Percentiles rank a stretch among this genome's conserved stretches.
These are phyloP conservation scores for Solanum hybrid DNA, from an alignment of 305 asterid species.

Conservation along the genomic window DNA sequence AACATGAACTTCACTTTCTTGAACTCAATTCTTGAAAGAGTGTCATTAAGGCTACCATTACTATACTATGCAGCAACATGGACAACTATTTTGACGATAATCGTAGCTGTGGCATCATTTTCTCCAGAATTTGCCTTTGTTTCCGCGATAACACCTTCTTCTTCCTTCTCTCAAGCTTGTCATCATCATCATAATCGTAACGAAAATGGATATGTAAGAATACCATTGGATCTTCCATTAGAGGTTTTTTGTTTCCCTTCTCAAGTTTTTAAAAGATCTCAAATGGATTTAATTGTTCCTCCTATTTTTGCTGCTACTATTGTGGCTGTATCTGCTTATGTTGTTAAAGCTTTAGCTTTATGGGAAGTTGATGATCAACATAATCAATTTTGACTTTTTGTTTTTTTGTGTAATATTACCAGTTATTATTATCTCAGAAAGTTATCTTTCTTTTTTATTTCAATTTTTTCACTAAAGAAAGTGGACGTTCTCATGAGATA, in stretches of 20 bases:
- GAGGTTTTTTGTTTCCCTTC: conserved; percentile 41
- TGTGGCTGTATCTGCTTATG: conserved; percentile 42
- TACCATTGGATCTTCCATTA: conserved; percentile 61
- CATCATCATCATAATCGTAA: background rate
- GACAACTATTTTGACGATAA: conserved; percentile 50
- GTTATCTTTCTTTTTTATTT: background rate
- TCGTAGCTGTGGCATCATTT: conserved; percentile 69
- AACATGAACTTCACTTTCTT: conserved; percentile 38
- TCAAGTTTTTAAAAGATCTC: conserved; percentile 32
- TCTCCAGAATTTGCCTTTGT: conserved; percentile 77
- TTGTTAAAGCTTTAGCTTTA: conserved; percentile 44
- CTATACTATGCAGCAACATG: conserved; percentile 56
- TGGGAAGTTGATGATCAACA: conserved; percentile 40
- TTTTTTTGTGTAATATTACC: background rate
- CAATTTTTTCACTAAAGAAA: too few species aligned
- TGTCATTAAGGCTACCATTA: conserved; percentile 41
- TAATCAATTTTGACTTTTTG: conserved; percentile 1
- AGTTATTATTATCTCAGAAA: background rate
- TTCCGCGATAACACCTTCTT: conserved; percentile 40
- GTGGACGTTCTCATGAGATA: background rate
- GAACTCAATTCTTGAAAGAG: conserved; percentile 19
- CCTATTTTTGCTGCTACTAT: conserved; percentile 47
- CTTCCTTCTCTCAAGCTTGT: conserved; percentile 40
- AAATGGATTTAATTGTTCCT: conserved; percentile 39
- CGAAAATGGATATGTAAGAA: conserved; percentile 28